A percentile compares a stretch with the other conserved stretches of the same genome.
Conservation (phyloP, 78 protist genomes). For the Cavenderia fasciculata region DNA sequence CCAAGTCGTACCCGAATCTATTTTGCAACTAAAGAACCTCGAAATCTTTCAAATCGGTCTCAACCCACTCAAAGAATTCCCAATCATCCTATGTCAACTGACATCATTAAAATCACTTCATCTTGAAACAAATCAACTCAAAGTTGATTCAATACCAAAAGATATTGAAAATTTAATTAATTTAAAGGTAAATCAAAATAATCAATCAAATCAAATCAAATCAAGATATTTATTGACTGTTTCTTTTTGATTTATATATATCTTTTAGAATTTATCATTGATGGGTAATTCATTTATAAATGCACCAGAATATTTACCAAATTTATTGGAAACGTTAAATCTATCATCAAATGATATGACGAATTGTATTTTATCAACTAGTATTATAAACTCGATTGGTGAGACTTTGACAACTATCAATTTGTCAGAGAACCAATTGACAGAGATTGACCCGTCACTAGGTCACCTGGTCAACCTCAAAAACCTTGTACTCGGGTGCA, state of each 20-base stretch:
- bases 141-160: not conserved
- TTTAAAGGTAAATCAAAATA: constrained; percentile 19
- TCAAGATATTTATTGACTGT: too few species aligned
- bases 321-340: constrained; percentile 17
- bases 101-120: constrained; percentile 15
- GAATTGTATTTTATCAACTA: not conserved
- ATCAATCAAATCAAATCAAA: too few species aligned
- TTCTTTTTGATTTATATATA: not conserved
- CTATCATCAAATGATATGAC: constrained; percentile 31
- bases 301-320: constrained; percentile 47
- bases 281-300: constrained; percentile 6
- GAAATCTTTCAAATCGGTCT: constrained; percentile 24
- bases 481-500: constrained; percentile 20
- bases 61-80: constrained; percentile 6
- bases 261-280: constrained; percentile 26
- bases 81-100: not conserved
- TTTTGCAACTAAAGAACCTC: not conserved
- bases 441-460: constrained; percentile 23
- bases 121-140: constrained; percentile 35
- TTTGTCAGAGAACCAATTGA: constrained; percentile 38
- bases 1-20: constrained; percentile 11
- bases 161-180: not conserved
- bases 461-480: not conserved
- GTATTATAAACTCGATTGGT: not conserved
- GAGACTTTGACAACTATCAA: constrained; percentile 10